Percentiles rank a stretch among this genome's conserved stretches.
These are phyloP conservation scores for Chamaecrista fasciculata DNA, from an alignment of 306 rosid species.

Conservation along the genomic window DNA sequence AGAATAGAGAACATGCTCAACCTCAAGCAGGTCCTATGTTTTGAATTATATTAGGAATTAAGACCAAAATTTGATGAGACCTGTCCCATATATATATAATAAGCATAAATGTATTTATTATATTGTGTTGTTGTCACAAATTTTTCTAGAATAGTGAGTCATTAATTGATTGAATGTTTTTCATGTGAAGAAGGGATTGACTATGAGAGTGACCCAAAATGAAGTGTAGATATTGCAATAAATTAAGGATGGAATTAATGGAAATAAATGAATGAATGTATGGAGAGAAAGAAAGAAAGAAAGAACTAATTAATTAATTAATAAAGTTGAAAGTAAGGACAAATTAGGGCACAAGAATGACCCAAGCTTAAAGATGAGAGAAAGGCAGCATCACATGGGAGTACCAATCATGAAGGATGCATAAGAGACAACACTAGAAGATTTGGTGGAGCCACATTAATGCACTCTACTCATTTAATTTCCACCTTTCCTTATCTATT, in stretches of 20 bases:
- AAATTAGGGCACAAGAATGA: neutral
- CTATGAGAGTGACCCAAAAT: slow-evolving; percentile 32
- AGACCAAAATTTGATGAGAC: slow-evolving; percentile 37
- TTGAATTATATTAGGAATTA: slow-evolving; percentile 30
- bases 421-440: slow-evolving; percentile 94
- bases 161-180: slow-evolving; percentile 18
- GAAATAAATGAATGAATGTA: neutral
- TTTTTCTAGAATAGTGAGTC: neutral
- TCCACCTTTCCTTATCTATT: too few relatives aligned
- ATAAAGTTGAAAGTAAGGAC: neutral
- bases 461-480: slow-evolving; percentile 38
- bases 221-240: slow-evolving; percentile 12
- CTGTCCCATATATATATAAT: slow-evolving; percentile 33
- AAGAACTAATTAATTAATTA: too few relatives aligned
- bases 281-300: neutral
- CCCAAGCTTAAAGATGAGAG: neutral
- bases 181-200: slow-evolving; percentile 41
- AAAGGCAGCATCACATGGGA: slow-evolving; percentile 97
- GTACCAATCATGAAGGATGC: slow-evolving; percentile 70
- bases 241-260: too few relatives aligned
- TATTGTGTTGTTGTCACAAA: slow-evolving; percentile 15
- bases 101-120: too few relatives aligned
- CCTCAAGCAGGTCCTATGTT: slow-evolving; percentile 21
- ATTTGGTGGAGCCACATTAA: slow-evolving; percentile 90
- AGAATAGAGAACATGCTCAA: slow-evolving; percentile 8